phyloP scores from a whole-genome alignment of 768 basidiomycete genomes.

The Rhodosporidiobolus odoratus region DNA sequence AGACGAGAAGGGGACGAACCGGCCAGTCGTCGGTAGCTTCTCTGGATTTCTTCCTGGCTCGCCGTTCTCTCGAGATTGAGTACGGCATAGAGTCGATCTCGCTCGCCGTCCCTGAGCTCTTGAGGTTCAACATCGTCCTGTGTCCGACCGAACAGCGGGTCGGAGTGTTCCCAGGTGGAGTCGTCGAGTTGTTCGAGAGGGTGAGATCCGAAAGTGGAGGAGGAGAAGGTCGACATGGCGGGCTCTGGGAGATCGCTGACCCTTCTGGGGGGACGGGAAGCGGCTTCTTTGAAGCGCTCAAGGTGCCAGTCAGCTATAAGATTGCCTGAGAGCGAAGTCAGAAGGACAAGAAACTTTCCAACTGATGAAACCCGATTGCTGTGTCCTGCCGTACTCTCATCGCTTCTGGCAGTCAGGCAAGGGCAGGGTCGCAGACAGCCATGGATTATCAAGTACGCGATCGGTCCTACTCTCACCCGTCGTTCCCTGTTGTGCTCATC shows the following conservation, averaged over 20 bases:
- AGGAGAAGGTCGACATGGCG: neutral
- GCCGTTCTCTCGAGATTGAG: slow-evolving; percentile 66
- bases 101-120: neutral
- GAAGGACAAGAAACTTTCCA: too few relatives aligned
- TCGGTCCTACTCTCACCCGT: too few relatives aligned
- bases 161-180: slow-evolving; percentile 16
- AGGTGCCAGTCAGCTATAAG: too few relatives aligned
- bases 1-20: slow-evolving; percentile 26
- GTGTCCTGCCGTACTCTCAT: too few relatives aligned
- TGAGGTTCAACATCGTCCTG: neutral
- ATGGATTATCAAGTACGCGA: too few relatives aligned
- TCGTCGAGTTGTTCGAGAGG: neutral
- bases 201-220: neutral
- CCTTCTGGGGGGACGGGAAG: too few relatives aligned
- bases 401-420: too few relatives aligned
- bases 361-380: too few relatives aligned
- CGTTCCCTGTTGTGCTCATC: neutral
- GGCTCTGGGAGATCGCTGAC: neutral
- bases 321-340: too few relatives aligned
- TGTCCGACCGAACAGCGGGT: slow-evolving; percentile 14
- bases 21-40: slow-evolving; percentile 65
- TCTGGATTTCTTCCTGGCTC: slow-evolving; percentile 64
- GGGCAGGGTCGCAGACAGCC: too few relatives aligned
- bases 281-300: too few relatives aligned
- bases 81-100: slow-evolving; percentile 43